Conservation (phyloP, 305 asterid species). For the Coffea humblotiana region DNA sequence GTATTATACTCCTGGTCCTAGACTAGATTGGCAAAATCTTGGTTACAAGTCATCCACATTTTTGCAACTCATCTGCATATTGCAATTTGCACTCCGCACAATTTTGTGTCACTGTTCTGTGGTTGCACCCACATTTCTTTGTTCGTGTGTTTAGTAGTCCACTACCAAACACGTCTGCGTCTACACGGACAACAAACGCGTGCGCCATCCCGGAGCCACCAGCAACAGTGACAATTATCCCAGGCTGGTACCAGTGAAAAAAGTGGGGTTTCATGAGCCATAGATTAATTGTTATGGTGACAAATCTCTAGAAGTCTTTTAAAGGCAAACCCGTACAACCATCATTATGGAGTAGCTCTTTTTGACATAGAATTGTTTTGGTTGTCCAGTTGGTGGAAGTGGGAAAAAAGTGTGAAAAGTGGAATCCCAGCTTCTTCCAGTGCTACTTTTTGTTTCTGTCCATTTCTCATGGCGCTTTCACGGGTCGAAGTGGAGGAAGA, state of each 20-base stretch:
- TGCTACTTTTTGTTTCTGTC: not conserved
- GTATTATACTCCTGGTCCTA: not conserved
- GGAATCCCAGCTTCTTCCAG: conserved; percentile 10
- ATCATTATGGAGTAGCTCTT: not conserved
- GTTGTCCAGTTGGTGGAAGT: conserved; percentile 14
- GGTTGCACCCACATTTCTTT: too few species aligned
- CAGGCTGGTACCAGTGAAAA: too few species aligned
- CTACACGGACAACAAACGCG: not conserved
- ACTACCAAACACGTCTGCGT: not conserved
- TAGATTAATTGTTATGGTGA: not conserved
- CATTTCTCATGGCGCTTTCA: not conserved
- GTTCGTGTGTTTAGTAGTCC: too few species aligned
- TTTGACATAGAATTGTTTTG: not conserved
- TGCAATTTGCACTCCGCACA: not conserved
- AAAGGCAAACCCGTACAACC: not conserved
- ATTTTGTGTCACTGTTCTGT: not conserved
- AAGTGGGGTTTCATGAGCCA: conserved; percentile 5
- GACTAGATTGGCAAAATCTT: not conserved
- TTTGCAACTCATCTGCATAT: not conserved
- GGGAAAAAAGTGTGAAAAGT: conserved; percentile 4
- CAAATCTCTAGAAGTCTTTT: not conserved
- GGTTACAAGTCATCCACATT: not conserved
- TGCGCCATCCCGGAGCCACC: not conserved
- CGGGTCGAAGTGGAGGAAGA: not conserved
- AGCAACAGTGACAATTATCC: conserved; percentile 13